Evolutionary conservation across 108 stramenopile species (phyloP).

Genomic region (Cyclotella atomus): DNA sequence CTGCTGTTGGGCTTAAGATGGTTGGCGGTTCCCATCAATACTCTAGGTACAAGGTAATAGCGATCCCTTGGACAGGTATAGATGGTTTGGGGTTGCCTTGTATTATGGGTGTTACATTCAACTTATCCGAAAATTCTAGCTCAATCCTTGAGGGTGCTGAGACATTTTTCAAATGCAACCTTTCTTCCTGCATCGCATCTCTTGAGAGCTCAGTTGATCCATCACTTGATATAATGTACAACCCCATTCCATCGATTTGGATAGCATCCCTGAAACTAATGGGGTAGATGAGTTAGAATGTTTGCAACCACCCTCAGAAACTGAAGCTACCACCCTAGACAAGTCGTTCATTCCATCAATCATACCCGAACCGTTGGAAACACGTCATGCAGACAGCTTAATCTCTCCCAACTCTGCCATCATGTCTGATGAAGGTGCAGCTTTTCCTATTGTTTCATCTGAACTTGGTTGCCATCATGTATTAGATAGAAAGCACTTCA

Average conservation of each 20-base stretch:
- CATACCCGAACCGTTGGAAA: too few species aligned
- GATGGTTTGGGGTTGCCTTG: neutral
- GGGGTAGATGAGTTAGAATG: too few species aligned
- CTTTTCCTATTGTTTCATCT: neutral
- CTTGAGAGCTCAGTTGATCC: too few species aligned
- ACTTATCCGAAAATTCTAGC: neutral
- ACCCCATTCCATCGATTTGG: too few species aligned
- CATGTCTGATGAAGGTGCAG: neutral
- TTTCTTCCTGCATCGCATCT: too few species aligned
- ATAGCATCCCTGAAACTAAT: too few species aligned
- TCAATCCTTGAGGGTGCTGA: neutral
- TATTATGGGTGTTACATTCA: neutral
- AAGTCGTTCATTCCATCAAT: too few species aligned
- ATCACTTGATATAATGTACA: too few species aligned
- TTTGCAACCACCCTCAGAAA: too few species aligned
- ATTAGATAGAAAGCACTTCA: constrained; percentile 2
- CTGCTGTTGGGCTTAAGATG: neutral
- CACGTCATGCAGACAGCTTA: neutral
- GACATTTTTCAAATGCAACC: neutral
- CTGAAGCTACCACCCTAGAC: too few species aligned
- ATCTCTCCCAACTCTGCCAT: neutral
- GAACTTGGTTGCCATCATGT: neutral
- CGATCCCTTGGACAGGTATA: neutral
- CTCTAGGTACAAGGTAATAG: too few species aligned
- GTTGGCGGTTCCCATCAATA: neutral